Evolutionary conservation across 2,329 filamentous ascomycete genomes (phyloP).

Genomic region (Aspergillus terreus): DNA sequence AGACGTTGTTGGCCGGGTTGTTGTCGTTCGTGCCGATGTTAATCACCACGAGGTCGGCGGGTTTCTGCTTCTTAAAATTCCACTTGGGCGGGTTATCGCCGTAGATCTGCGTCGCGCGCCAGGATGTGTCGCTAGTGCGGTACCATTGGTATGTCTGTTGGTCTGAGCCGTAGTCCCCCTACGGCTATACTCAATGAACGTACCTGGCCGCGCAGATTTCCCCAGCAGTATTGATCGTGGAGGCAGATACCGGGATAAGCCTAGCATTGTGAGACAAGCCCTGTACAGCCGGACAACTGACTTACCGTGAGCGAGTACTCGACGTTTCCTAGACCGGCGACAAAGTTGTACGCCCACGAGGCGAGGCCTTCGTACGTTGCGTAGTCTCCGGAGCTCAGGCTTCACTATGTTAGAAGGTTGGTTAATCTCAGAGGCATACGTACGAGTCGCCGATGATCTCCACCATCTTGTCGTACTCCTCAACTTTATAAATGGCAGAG

Average conservation of each 20-base stretch:
- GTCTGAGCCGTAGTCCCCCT: neutral
- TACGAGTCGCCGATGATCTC: slow-evolving; percentile 45
- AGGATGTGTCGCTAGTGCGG: slow-evolving; percentile 52
- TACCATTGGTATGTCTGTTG: slow-evolving; percentile 51
- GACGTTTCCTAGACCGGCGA: slow-evolving; percentile 54
- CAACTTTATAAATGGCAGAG: slow-evolving; percentile 43
- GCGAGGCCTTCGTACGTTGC: slow-evolving; percentile 56
- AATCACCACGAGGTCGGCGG: slow-evolving; percentile 41
- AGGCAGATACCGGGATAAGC: slow-evolving; percentile 57
- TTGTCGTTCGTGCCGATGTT: slow-evolving; percentile 47
- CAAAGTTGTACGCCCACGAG: slow-evolving; percentile 54
- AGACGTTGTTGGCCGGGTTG: slow-evolving; percentile 39
- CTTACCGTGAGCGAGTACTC: slow-evolving; percentile 53
- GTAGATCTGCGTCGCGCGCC: slow-evolving; percentile 42
- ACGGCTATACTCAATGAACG: neutral
- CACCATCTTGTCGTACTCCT: slow-evolving; percentile 32
- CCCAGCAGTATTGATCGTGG: slow-evolving; percentile 54
- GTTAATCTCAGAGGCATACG: slow-evolving; percentile 17
- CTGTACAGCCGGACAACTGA: neutral
- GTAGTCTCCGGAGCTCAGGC: slow-evolving; percentile 54
- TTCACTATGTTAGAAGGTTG: slow-evolving; percentile 46
- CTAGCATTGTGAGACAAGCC: slow-evolving; percentile 9
- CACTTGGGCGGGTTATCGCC: slow-evolving; percentile 26
- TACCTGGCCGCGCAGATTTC: slow-evolving; percentile 47
- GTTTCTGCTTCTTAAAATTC: slow-evolving; percentile 19